These are phyloP conservation scores for Yarrowia sp. DNA, from an alignment of 805 yeast genomes.

Conservation along the genomic window DNA sequence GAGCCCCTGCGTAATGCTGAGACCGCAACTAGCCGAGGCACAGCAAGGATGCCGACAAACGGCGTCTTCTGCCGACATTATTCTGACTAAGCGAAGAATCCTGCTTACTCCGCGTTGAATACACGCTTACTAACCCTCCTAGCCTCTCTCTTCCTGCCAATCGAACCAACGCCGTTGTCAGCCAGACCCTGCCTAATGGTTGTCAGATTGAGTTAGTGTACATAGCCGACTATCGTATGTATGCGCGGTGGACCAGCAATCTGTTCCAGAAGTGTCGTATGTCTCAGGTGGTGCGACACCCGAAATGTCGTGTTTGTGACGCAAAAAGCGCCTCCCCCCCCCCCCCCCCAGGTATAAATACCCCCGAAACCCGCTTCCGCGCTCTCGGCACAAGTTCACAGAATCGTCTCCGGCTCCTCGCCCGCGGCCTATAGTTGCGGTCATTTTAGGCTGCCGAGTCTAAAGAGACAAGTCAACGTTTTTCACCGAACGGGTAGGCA, in stretches of 20 bases:
- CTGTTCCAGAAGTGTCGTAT: neutral
- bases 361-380: too few species aligned
- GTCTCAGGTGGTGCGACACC: neutral
- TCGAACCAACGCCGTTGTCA: neutral
- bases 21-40: too few species aligned
- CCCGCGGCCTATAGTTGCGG: neutral
- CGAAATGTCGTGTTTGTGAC: neutral
- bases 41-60: too few species aligned
- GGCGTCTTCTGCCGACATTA: too few species aligned
- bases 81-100: too few species aligned
- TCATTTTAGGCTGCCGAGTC: neutral
- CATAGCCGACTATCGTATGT: conserved; percentile 13
- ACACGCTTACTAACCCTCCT: too few species aligned
- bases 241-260: neutral
- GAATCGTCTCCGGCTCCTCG: too few species aligned
- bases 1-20: too few species aligned
- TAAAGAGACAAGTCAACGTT: conserved; percentile 17
- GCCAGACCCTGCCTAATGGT: conserved; percentile 15
- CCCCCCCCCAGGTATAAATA: too few species aligned
- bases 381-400: too few species aligned
- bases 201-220: conserved; percentile 3
- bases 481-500: neutral
- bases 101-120: too few species aligned
- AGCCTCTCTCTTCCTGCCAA: neutral
- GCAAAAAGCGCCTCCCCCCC: too few species aligned